Percentiles rank a stretch among this genome's conserved stretches.
Evolutionary conservation across 208 protist genomes (phyloP).

Genomic region (Zelonia costaricensis): DNA sequence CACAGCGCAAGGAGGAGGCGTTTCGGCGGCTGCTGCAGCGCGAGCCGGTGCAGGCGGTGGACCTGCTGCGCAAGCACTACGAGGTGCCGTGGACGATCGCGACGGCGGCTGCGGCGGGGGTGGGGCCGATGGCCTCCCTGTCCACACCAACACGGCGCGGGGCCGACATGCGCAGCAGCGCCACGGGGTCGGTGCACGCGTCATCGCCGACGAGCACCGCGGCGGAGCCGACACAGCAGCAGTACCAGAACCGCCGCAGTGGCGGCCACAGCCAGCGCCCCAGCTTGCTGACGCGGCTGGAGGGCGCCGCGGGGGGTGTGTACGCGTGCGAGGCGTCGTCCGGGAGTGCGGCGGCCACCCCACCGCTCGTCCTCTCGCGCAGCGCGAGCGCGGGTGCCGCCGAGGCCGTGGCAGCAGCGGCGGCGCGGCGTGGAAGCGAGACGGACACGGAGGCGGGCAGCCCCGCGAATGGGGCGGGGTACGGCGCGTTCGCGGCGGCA

Average conservation of each 20-base stretch:
- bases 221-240: no score
- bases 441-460: constrained; percentile 1
- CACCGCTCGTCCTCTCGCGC: not conserved
- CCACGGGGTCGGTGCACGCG: constrained; percentile 14
- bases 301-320: not conserved
- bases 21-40: constrained; percentile 44
- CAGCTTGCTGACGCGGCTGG: constrained; percentile 14
- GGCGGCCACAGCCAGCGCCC: constrained; percentile 9
- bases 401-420: no score
- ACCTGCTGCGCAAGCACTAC: constrained; percentile 50
- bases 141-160: constrained; percentile 1
- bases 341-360: not conserved
- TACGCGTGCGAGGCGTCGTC: constrained; percentile 3
- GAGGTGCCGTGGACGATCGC: constrained; percentile 20
- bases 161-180: constrained; percentile 22
- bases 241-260: no score
- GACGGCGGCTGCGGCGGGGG: no score
- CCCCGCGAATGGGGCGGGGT: no score
- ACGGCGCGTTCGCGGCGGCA: no score
- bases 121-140: not conserved
- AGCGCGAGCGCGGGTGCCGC: no score
- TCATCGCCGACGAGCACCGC: not conserved
- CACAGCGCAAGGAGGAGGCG: constrained; percentile 30
- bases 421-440: no score
- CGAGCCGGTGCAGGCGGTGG: constrained; percentile 53